phyloP scores from a whole-genome alignment of 1,139 yeast species.

The Sugiyamaella castrensis region DNA sequence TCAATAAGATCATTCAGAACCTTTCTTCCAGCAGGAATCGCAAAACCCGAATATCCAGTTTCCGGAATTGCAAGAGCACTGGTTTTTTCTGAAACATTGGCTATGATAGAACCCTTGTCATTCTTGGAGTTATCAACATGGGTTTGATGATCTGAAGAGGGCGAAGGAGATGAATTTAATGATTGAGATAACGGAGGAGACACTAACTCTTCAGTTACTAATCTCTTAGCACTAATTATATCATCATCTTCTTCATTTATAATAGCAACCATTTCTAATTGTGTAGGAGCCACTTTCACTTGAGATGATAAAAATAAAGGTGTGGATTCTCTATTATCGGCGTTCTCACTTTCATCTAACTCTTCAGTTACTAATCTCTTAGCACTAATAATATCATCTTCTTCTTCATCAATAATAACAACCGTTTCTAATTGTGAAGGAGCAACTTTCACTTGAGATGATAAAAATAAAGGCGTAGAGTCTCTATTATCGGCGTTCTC shows the following conservation, averaged over 20 bases:
- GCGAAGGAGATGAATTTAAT: neutral
- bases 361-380: neutral
- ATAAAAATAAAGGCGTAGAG: neutral
- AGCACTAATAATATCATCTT: neutral
- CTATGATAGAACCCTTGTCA: neutral
- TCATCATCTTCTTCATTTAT: neutral
- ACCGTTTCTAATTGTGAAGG: too few relatives aligned
- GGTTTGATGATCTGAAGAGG: too few relatives aligned
- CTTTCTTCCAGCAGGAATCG: neutral
- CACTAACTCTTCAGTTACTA: conserved; percentile 1
- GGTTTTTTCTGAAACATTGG: neutral
- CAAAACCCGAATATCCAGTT: too few relatives aligned
- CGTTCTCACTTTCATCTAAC: neutral
- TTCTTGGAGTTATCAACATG: too few relatives aligned
- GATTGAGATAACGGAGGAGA: conserved; percentile 10
- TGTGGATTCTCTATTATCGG: conserved; percentile 2
- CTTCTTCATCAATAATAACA: neutral
- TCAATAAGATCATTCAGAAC: neutral
- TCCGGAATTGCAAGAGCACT: too few relatives aligned
- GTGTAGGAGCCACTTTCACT: too few relatives aligned
- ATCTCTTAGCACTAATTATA: neutral
- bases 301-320: neutral
- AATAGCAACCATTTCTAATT: neutral
- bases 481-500: too few relatives aligned
- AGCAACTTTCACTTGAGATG: too few relatives aligned